Percentiles rank a stretch among this genome's conserved stretches.
phyloP scores from a whole-genome alignment of 345 rosid genomes.

The Camelina hispida region DNA sequence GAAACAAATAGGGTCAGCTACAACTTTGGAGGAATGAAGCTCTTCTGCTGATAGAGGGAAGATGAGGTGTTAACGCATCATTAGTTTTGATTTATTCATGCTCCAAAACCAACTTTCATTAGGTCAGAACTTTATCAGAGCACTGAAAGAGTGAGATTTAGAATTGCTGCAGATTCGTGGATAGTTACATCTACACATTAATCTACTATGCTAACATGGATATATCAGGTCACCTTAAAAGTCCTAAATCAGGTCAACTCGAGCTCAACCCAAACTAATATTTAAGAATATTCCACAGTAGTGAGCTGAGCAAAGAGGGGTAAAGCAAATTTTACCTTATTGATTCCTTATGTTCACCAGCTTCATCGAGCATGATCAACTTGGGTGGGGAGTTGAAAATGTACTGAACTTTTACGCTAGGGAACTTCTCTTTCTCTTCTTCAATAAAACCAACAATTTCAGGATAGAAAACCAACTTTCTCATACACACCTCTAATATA shows the following conservation, averaged over 20 bases:
- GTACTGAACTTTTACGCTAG: conserved; percentile 72
- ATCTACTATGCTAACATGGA: not conserved
- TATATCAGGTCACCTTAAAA: not conserved
- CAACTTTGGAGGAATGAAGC: not conserved
- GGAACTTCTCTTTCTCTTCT: conserved; percentile 87
- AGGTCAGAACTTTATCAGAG: not conserved
- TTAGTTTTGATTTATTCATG: not conserved
- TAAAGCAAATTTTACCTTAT: conserved; percentile 54
- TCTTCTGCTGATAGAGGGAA: not conserved
- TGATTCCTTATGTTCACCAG: conserved; percentile 71
- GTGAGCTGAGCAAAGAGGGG: conserved; percentile 4
- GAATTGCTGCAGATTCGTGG: not conserved
- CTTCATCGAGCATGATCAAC: conserved; percentile 85
- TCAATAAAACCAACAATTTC: conserved; percentile 89
- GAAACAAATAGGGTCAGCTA: conserved; percentile 7
- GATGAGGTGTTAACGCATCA: not conserved
- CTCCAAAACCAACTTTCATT: not conserved
- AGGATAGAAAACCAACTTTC: conserved; percentile 91
- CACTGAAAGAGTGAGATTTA: not conserved
- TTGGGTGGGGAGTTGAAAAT: conserved; percentile 93
- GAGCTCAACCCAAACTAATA: not conserved
- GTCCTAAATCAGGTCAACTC: not conserved
- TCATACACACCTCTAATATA: conserved; percentile 88
- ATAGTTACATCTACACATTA: not conserved
- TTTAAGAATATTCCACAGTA: not conserved